Evolutionary conservation across 106 monocot genomes (phyloP).

Genomic region (Acorus calamus): DNA sequence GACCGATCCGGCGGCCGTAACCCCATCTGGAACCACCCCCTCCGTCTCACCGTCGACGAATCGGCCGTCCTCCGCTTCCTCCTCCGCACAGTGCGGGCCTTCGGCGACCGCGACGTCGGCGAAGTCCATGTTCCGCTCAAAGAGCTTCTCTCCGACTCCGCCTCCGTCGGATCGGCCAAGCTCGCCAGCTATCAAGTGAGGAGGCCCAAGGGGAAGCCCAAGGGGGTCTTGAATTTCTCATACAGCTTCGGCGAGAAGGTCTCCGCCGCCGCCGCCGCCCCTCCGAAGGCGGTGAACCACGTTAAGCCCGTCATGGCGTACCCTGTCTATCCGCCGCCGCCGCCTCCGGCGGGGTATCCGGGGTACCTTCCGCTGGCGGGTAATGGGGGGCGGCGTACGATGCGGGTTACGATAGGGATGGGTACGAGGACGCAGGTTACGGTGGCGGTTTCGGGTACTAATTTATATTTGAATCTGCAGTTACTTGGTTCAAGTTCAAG

Average conservation of each 20-base stretch:
- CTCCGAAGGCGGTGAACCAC: neutral
- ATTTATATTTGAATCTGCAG: too few relatives aligned
- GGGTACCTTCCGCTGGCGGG: neutral
- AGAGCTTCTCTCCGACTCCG: slow-evolving; percentile 24
- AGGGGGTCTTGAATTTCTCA: slow-evolving; percentile 57
- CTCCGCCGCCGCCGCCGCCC: neutral
- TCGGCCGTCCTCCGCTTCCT: slow-evolving; percentile 14
- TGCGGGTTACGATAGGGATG: slow-evolving; percentile 20
- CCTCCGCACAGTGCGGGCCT: slow-evolving; percentile 37
- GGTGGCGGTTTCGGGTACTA: slow-evolving; percentile 8
- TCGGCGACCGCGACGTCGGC: slow-evolving; percentile 61
- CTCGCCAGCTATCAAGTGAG: slow-evolving; percentile 61
- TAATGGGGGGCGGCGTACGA: slow-evolving; percentile 7
- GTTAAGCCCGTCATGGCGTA: slow-evolving; percentile 11
- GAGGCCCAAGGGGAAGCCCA: slow-evolving; percentile 40
- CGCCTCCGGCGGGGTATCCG: too few relatives aligned
- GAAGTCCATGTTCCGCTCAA: slow-evolving; percentile 44
- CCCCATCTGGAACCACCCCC: slow-evolving; percentile 35
- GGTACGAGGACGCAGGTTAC: slow-evolving; percentile 20
- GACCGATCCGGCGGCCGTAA: slow-evolving; percentile 34
- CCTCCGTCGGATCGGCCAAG: neutral
- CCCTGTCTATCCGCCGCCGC: slow-evolving; percentile 12
- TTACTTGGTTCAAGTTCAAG: too few relatives aligned
- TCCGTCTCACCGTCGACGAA: slow-evolving; percentile 34
- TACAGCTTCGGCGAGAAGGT: slow-evolving; percentile 28